phyloP scores from a whole-genome alignment of 2,329 filamentous ascomycete genomes.

The Stagonosporopsis cucurbitacearum region DNA sequence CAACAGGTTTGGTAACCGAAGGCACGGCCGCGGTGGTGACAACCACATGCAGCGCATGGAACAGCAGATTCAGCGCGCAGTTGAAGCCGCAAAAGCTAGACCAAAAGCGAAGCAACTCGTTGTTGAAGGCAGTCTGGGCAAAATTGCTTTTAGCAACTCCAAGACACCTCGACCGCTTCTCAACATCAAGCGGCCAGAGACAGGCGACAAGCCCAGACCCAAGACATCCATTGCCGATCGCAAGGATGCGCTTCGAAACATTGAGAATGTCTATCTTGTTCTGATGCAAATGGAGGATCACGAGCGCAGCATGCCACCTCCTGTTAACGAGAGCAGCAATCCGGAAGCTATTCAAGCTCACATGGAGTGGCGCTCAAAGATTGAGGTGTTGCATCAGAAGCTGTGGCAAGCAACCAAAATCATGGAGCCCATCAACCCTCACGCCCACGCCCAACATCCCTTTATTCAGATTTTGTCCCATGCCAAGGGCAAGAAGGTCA shows the following conservation, averaged over 20 bases:
- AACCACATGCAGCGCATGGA: slow-evolving; percentile 99
- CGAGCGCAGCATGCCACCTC: slow-evolving; percentile 78
- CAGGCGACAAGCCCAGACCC: slow-evolving; percentile 56
- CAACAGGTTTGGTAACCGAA: slow-evolving; percentile 76
- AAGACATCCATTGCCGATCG: slow-evolving; percentile 70
- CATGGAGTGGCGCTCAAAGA: slow-evolving; percentile 77
- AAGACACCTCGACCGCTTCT: slow-evolving; percentile 95
- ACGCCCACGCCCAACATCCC: slow-evolving; percentile 74
- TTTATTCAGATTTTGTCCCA: slow-evolving; percentile 97
- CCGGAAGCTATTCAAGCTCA: slow-evolving; percentile 74
- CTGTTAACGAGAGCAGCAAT: slow-evolving; percentile 67
- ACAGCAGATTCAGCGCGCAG: slow-evolving; percentile 95
- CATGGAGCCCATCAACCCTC: slow-evolving; percentile 80
- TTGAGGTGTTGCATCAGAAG: slow-evolving; percentile 74
- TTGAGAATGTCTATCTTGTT: slow-evolving; percentile 85
- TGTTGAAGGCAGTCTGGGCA: slow-evolving; percentile 93
- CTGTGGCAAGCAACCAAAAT: slow-evolving; percentile 91
- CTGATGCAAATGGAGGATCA: slow-evolving; percentile 96
- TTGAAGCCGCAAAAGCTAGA: slow-evolving; percentile 95
- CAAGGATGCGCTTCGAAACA: slow-evolving; percentile 82
- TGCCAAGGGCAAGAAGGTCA: slow-evolving; percentile 93
- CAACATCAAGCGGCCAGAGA: slow-evolving; percentile 90
- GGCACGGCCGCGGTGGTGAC: slow-evolving; percentile 82
- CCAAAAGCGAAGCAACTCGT: slow-evolving; percentile 98
- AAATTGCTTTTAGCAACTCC: slow-evolving; percentile 98